Evolutionary conservation across 2,329 filamentous ascomycete genomes (phyloP).

Genomic region (Alternaria burnsii): DNA sequence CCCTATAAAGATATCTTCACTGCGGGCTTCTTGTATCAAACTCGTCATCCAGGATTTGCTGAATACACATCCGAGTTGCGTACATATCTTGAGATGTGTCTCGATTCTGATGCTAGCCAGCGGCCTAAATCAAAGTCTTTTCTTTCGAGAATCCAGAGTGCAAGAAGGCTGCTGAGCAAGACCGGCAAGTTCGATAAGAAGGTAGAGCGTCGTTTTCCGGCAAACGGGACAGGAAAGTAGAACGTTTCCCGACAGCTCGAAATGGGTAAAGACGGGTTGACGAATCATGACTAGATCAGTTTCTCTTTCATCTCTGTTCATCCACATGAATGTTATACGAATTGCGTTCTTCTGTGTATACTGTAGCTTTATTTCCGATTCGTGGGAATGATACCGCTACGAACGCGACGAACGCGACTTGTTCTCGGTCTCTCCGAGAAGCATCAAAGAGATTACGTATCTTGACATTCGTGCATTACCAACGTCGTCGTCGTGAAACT

Average conservation of each 20-base stretch:
- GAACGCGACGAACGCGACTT: not conserved
- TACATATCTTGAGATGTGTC: not conserved
- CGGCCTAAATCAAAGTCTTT: not conserved
- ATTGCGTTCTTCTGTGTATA: not conserved
- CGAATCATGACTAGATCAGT: not conserved
- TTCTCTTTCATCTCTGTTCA: not conserved
- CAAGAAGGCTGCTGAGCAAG: not conserved
- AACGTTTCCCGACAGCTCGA: not conserved
- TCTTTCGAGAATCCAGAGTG: not conserved
- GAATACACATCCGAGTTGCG: not conserved
- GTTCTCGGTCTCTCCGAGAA: not conserved
- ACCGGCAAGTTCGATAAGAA: not conserved
- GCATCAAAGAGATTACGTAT: not conserved
- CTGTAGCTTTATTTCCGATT: not conserved
- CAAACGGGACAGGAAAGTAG: too few species aligned
- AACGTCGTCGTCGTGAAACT: not conserved
- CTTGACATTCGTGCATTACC: not conserved
- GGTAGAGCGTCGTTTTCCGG: too few species aligned
- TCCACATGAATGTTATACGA: not conserved
- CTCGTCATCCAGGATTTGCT: not conserved
- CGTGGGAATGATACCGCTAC: not conserved
- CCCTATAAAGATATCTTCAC: not conserved
- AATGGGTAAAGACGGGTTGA: not conserved
- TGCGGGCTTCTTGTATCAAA: not conserved
- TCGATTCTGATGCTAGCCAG: not conserved